Evolutionary conservation across 2,329 filamentous ascomycete species (phyloP).

Genomic region (Triangularia verruculosa): DNA sequence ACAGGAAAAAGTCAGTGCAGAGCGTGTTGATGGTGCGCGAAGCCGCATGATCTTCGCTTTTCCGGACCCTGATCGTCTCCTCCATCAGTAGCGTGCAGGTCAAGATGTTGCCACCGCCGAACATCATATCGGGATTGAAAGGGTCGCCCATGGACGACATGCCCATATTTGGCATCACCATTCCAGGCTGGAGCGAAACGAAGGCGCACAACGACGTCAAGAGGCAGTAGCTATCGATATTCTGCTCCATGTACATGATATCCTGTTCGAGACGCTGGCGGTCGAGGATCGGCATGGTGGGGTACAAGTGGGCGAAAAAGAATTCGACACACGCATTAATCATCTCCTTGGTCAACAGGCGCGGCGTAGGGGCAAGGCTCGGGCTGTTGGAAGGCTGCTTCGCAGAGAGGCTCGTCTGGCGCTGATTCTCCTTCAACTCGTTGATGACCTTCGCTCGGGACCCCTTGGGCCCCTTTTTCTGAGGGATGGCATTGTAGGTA

Average conservation of each 20-base stretch:
- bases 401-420: slow-evolving; percentile 60
- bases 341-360: slow-evolving; percentile 59
- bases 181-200: slow-evolving; percentile 67
- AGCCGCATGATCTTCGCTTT: slow-evolving; percentile 59
- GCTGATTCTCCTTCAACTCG: slow-evolving; percentile 66
- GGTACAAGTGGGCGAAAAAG: slow-evolving; percentile 66
- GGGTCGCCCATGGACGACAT: slow-evolving; percentile 42
- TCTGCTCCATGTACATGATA: slow-evolving; percentile 58
- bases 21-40: slow-evolving; percentile 55
- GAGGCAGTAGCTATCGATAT: slow-evolving; percentile 61
- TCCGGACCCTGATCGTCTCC: slow-evolving; percentile 63
- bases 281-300: slow-evolving; percentile 61
- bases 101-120: slow-evolving; percentile 55
- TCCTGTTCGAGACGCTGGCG: slow-evolving; percentile 57
- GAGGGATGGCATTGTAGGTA: slow-evolving; percentile 71
- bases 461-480: slow-evolving; percentile 75
- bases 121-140: slow-evolving; percentile 53
- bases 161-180: slow-evolving; percentile 52
- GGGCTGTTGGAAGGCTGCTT: slow-evolving; percentile 52
- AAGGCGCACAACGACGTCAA: slow-evolving; percentile 64
- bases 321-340: slow-evolving; percentile 65
- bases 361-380: slow-evolving; percentile 53
- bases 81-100: slow-evolving; percentile 66
- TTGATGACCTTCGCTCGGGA: slow-evolving; percentile 73
- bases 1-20: slow-evolving; percentile 76